Base-by-base conservation (phyloP, 805 yeast species). In the Wickerhamomyces sydowiorum region DNA sequence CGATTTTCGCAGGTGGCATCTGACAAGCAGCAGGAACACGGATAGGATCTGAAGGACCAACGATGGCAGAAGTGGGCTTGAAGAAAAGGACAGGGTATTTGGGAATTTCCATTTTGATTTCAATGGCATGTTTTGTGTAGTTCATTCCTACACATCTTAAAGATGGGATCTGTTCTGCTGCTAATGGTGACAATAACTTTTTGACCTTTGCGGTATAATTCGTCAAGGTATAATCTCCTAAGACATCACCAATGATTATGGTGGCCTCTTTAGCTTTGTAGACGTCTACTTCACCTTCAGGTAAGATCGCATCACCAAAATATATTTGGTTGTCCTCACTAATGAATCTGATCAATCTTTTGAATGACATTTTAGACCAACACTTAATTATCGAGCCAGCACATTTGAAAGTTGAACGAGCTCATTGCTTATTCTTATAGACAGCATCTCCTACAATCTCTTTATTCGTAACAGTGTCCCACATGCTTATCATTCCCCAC, bases 71-170 rank as follows among this genome's bases (percentile, higher is more conserved):
- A 1, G 60, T 55, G 6, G 81, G 80, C 58, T 76, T 76, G 58
- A 64, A 70, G 55, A 76, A 75, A 15, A 75, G 50, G 17, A 73
- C 65, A 3, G 81, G 81, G 54, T 62, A 69, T 41, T 64, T 54
- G 1, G 81, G 81, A 18, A 64, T 56, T 18, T 69, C 60, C 48
- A 62, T 47, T 10, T 63, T 59, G 33, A 69, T 55, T 57, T 76
- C 76, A 15, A 51, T 47, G 4, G 61, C 65, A 46, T 65, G 71
- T 53, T 70, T 70, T 33, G 61, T 59, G 51, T 73, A 76, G 54
- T 76, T 76, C 57, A 76, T 62, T 0, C 82, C 82, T 23, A 77
- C 63, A 52, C 71, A 65, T 39, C 78, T 61, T 19, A 75, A 60
- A 1, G 72, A 65, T 5, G 58, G 59, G 2, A 70, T 58, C 36